phyloP scores from a whole-genome alignment of 2,329 filamentous ascomycete species.

The Xylaria hypoxylon region DNA sequence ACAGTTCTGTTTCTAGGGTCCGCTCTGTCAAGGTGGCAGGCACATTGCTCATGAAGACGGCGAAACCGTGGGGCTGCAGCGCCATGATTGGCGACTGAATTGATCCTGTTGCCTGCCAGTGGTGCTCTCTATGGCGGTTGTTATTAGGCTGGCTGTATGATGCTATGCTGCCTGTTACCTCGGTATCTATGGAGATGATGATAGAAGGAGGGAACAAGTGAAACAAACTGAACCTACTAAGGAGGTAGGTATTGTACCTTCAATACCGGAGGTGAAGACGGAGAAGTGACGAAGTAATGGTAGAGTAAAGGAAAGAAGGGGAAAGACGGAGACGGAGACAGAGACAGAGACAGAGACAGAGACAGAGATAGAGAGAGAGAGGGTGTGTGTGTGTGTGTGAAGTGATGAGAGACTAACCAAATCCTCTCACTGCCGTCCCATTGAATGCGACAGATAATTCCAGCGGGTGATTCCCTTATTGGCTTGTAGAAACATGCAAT shows the following conservation, averaged over 20 bases:
- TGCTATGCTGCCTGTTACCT: too few relatives aligned
- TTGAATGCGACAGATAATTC: background rate
- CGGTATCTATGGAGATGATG: background rate
- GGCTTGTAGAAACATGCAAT: background rate
- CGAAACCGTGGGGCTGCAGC: conserved; percentile 51
- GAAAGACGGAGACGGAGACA: too few relatives aligned
- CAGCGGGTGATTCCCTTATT: background rate
- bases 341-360: too few relatives aligned
- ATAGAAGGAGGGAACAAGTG: background rate
- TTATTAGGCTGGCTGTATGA: too few relatives aligned
- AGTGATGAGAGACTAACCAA: background rate
- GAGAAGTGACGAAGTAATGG: background rate
- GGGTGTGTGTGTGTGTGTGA: too few relatives aligned
- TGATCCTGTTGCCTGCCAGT: background rate
- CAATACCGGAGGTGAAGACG: background rate
- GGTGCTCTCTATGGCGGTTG: background rate
- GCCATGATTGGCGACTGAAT: conserved; percentile 33
- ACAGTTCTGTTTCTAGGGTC: conserved; percentile 54
- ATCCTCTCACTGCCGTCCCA: background rate
- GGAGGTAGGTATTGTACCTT: background rate
- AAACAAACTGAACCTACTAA: background rate
- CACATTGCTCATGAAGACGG: conserved; percentile 59
- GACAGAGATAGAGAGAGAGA: too few relatives aligned
- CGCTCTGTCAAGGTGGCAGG: conserved; percentile 56
- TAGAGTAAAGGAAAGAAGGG: background rate